Evolutionary conservation across 129 eudicot species (phyloP), one percentile per base, ranked within the genome.

Genomic region (Sambucus nigra): DNA sequence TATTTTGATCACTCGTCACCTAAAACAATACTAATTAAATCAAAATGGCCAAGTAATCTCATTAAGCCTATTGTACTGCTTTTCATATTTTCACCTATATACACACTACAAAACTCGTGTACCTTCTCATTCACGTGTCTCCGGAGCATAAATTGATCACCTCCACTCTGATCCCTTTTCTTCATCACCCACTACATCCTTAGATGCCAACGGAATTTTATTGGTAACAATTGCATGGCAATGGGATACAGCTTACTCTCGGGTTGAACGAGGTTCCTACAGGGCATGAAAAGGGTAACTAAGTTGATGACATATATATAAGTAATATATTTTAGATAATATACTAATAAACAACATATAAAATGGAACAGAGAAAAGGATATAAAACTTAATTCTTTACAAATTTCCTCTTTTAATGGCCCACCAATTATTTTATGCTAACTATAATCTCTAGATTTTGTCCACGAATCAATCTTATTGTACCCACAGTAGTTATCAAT

Each of bases 181-280:
- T 32, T 59, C 64, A 25, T n/a, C 79, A 35, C 31, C 60, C 25
- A 9, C 61, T 13, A 12, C 50, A 4, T 67, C 55, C 49, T 49
- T 70, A n/a, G 39, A 32, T 22, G 63, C 33, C 6, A 27, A 40
- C 47, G 26, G 44, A 51, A 39, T 50, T 57, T 68, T 68, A 29
- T 53, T 68, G 27, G 72, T 54, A 44, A 42, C 69, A 60, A 41
- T 65, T 15, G 76, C 44, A 25, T 61, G 60, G 5, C 67, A 47
- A 53, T 28, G 52, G 13, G 67, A 66, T 9, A 81, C 63, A 64
- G 76, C 64, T 9, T 64, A 53, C 26, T 78, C 88, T 53, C 79
- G 76, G 5, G 63, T 52, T 15, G 86, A 60, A 1, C 95, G 93
- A 51, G 72, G 66, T 45, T 89, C 97, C 97, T 88, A 61, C 53